Conservation (phyloP, 805 yeast species). For the Lipomyces oligophaga region DNA sequence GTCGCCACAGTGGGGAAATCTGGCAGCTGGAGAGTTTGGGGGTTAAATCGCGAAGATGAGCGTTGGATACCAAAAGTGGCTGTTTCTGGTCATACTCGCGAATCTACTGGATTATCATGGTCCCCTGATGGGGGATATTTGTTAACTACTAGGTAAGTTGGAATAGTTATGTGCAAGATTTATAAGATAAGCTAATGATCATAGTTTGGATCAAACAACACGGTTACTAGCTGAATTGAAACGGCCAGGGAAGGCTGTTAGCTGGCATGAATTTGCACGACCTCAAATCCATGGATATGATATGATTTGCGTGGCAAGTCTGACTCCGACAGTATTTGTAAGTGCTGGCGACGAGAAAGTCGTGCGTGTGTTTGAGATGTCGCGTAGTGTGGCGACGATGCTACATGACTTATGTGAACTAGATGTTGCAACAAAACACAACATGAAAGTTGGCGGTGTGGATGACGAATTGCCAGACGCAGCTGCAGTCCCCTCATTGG, state of each 20-base stretch:
- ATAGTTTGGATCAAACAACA: constrained; percentile 88
- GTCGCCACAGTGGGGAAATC: constrained; percentile 83
- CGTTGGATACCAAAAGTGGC: constrained; percentile 45
- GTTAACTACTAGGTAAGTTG: constrained; percentile 14
- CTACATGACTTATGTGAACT: constrained; percentile 54
- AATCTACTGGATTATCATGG: constrained; percentile 75
- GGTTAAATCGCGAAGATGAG: constrained; percentile 38
- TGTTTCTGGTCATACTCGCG: constrained; percentile 70
- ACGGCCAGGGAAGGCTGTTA: constrained; percentile 33
- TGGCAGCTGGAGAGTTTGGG: constrained; percentile 87
- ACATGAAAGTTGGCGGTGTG: too few relatives aligned
- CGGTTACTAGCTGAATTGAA: constrained; percentile 71
- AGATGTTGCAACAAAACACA: constrained; percentile 6
- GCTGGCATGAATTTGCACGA: constrained; percentile 89
- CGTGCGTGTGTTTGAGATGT: constrained; percentile 82
- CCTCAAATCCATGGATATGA: constrained; percentile 99
- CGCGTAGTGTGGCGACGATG: constrained; percentile 67
- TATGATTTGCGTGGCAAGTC: constrained; percentile 72
- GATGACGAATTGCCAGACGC: constrained; percentile 58
- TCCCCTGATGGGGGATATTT: constrained; percentile 38
- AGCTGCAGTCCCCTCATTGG: constrained; percentile 89
- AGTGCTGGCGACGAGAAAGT: constrained; percentile 97
- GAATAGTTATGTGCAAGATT: not conserved
- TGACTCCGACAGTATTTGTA: constrained; percentile 62
- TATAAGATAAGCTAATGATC: constrained; percentile 44